These are phyloP conservation scores for Schizophyllum amplum DNA, from an alignment of 1,284 basidiomycete species.

Conservation along the genomic window DNA sequence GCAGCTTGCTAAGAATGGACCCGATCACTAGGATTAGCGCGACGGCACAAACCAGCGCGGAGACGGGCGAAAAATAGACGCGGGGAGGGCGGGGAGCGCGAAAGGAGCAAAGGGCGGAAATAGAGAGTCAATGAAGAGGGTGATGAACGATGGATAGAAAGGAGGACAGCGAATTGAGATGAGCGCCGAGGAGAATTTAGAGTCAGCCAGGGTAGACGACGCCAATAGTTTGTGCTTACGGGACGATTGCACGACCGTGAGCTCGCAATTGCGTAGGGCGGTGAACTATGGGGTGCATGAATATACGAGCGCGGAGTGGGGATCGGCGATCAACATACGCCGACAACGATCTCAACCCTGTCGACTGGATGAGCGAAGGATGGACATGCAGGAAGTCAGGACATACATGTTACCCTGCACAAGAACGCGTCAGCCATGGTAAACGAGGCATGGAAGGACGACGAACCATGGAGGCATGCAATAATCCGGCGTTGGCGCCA, in stretches of 20 bases:
- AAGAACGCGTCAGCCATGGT: conserved; percentile 1
- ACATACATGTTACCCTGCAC: conserved; percentile 61
- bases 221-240: conserved; percentile 33
- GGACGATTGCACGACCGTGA: conserved; percentile 77
- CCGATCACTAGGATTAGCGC: conserved; percentile 51
- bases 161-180: neutral
- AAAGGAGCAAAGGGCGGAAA: neutral
- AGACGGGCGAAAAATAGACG: neutral
- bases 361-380: conserved; percentile 6
- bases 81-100: too few relatives aligned
- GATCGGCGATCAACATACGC: conserved; percentile 34
- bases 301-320: neutral
- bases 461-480: conserved; percentile 76
- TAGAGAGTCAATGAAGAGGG: neutral
- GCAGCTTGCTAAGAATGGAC: conserved; percentile 69
- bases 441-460: conserved; percentile 4
- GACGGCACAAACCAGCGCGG: too few relatives aligned
- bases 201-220: neutral
- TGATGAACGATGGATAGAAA: neutral
- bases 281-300: conserved; percentile 46
- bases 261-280: conserved; percentile 76
- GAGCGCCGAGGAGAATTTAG: neutral
- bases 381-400: conserved; percentile 4
- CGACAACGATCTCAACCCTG: conserved; percentile 67
- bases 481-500: conserved; percentile 68